Evolutionary conservation across 202 grass and related monocot species (phyloP).

Genomic region (Digitaria exilis): DNA sequence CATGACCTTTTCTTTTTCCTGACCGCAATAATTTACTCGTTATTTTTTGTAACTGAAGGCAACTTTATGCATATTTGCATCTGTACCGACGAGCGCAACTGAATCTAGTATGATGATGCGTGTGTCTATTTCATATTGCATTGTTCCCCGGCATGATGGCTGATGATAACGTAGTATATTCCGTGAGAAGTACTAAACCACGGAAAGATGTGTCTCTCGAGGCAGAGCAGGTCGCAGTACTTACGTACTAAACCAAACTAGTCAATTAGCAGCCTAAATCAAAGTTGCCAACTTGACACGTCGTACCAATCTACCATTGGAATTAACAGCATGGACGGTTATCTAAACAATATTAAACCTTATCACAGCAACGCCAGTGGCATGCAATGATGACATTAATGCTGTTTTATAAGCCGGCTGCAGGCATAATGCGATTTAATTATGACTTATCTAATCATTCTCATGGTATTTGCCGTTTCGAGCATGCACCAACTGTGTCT

Average conservation of each 20-base stretch:
- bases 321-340: constrained; percentile 32
- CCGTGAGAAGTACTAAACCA: background rate
- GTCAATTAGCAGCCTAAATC: constrained; percentile 6
- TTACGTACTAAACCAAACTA: background rate
- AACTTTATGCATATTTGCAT: background rate
- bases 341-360: constrained; percentile 27
- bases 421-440: background rate
- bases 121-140: background rate
- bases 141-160: background rate
- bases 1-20: background rate
- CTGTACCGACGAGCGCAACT: background rate
- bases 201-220: background rate
- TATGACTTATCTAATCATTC: constrained; percentile 28
- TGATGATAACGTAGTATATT: constrained; percentile 18
- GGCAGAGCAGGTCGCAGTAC: background rate
- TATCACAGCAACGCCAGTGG: background rate
- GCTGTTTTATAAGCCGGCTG: background rate
- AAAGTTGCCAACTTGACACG: constrained; percentile 34
- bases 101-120: constrained; percentile 12
- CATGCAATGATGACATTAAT: constrained; percentile 15
- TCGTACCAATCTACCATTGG: constrained; percentile 43
- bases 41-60: background rate
- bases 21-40: background rate
- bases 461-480: constrained; percentile 19
- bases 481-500: background rate